Percentiles rank a stretch among this genome's conserved stretches.
These are phyloP conservation scores for Dictyostelium purpureum DNA, from an alignment of 78 protist species.

Conservation along the genomic window DNA sequence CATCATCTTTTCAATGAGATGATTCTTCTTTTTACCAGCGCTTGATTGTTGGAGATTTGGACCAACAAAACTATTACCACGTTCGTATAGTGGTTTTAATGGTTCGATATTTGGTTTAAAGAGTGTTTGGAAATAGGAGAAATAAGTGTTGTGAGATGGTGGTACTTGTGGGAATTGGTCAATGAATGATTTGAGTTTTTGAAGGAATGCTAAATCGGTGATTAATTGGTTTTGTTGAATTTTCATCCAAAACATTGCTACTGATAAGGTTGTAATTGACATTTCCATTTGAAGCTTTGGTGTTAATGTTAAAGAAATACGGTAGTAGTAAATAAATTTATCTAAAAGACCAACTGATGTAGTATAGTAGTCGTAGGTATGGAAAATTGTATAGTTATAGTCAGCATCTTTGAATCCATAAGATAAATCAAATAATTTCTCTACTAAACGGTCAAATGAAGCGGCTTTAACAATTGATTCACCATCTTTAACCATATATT, in stretches of 20 bases:
- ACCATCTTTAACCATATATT: constrained; percentile 39
- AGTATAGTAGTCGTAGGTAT: constrained; percentile 64
- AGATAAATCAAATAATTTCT: constrained; percentile 27
- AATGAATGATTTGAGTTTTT: constrained; percentile 9
- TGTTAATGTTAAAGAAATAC: neutral
- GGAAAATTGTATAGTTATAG: constrained; percentile 68
- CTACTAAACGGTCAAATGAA: constrained; percentile 36
- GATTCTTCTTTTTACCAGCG: neutral
- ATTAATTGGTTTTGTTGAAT: constrained; percentile 26
- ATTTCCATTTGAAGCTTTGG: constrained; percentile 6
- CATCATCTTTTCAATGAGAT: neutral
- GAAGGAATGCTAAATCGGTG: constrained; percentile 31
- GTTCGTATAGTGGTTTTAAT: constrained; percentile 36
- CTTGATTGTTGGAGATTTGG: neutral
- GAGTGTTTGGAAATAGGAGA: constrained; percentile 38
- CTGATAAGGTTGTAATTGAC: constrained; percentile 16
- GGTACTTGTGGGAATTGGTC: constrained; percentile 6
- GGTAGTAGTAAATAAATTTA: constrained; percentile 25
- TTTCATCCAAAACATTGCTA: constrained; percentile 79
- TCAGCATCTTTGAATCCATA: constrained; percentile 32
- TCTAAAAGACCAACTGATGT: constrained; percentile 13
- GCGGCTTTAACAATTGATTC: constrained; percentile 34
- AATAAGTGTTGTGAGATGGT: neutral
- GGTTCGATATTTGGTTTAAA: neutral
- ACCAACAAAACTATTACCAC: constrained; percentile 43